phyloP scores from a whole-genome alignment of 2,329 filamentous ascomycete genomes.

The Fusarium tricinctum region DNA sequence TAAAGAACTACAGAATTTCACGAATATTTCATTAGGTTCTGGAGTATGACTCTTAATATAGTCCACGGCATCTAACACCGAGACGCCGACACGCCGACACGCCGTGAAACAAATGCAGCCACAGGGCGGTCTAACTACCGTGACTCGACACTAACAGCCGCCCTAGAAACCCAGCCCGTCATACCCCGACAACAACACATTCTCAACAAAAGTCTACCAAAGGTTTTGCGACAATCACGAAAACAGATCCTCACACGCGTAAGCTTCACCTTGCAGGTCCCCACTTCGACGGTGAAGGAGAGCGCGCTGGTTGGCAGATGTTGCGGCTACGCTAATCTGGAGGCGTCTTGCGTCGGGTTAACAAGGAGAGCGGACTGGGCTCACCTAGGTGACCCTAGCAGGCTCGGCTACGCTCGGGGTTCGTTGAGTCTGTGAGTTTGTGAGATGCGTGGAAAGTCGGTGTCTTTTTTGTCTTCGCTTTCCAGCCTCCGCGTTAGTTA shows the following conservation, averaged over 20 bases:
- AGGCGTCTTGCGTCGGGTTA: conserved; percentile 39
- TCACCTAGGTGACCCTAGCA: conserved; percentile 41
- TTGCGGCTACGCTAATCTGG: conserved; percentile 34
- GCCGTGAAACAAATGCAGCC: conserved; percentile 15
- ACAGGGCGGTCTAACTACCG: not conserved
- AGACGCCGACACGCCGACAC: conserved; percentile 26
- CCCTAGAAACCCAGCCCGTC: conserved; percentile 14
- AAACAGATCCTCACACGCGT: conserved; percentile 2
- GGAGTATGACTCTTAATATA: conserved; percentile 34
- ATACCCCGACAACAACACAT: conserved; percentile 6
- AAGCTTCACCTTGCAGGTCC: conserved; percentile 35
- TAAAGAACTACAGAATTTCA: not conserved
- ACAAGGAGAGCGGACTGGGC: conserved; percentile 29
- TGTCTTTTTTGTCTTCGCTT: not conserved
- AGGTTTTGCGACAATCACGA: conserved; percentile 28
- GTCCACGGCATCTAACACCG: conserved; percentile 2
- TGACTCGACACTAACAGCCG: not conserved
- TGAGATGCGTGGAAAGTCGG: not conserved
- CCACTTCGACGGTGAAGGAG: not conserved
- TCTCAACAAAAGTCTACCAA: conserved; percentile 35
- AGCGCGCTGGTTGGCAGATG: conserved; percentile 14
- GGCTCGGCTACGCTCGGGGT: conserved; percentile 37
- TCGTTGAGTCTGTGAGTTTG: conserved; percentile 20
- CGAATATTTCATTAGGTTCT: accelerated
- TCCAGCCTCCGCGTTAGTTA: conserved; percentile 16